Conservation (phyloP, 192 early-diverging fungal genomes). For the Coemansia sp. region DNA sequence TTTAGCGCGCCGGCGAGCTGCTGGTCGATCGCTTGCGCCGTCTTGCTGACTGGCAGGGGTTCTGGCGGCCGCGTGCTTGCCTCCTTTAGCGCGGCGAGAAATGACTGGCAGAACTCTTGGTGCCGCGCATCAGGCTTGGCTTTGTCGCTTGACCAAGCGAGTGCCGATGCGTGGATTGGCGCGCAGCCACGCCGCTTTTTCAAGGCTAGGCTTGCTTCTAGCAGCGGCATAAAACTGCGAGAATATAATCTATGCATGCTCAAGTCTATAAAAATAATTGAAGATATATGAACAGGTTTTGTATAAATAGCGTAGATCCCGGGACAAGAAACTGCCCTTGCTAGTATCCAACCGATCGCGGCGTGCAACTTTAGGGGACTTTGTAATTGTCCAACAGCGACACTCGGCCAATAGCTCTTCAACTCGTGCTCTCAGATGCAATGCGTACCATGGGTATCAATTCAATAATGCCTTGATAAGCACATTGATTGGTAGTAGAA, state of each 20-base stretch:
- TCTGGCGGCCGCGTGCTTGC: not conserved
- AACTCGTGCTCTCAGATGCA: too few relatives aligned
- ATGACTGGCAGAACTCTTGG: conserved; percentile 18
- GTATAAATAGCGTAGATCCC: too few relatives aligned
- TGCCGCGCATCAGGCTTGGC: conserved; percentile 12
- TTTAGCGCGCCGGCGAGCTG: conserved; percentile 15
- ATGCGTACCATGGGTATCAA: too few relatives aligned
- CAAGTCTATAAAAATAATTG: too few relatives aligned
- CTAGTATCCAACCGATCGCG: too few relatives aligned
- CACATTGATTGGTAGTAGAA: too few relatives aligned
- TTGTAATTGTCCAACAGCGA: too few relatives aligned
- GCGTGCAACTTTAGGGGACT: too few relatives aligned
- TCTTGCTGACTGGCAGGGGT: not conserved
- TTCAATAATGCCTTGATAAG: too few relatives aligned
- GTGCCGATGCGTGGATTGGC: not conserved
- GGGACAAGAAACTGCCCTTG: too few relatives aligned
- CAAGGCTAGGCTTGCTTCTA: not conserved
- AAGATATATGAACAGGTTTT: too few relatives aligned
- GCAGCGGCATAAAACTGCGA: not conserved
- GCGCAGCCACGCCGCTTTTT: not conserved
- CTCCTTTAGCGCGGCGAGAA: conserved; percentile 9
- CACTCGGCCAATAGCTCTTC: too few relatives aligned
- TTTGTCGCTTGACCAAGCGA: not conserved
- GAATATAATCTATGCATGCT: not conserved
- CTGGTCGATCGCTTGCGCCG: conserved; percentile 5